Conservation (phyloP, 768 basidiomycete species). For the Vishniacozyma victoriae region DNA sequence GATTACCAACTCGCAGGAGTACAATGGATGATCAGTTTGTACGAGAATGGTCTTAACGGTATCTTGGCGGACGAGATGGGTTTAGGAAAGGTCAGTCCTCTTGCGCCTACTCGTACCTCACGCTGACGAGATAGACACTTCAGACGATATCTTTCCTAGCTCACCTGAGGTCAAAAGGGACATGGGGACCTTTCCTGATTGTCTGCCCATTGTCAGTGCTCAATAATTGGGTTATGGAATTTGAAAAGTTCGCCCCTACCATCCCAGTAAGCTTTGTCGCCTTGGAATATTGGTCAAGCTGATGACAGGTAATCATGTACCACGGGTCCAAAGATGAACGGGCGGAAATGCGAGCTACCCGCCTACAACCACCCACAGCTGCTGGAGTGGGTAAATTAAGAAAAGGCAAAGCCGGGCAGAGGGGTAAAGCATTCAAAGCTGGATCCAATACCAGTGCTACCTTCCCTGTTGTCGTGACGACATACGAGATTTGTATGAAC, state of each 20-base stretch:
- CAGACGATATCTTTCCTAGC: conserved; percentile 94
- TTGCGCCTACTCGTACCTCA: not conserved
- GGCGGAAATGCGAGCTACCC: conserved; percentile 64
- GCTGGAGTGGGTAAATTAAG: conserved; percentile 32
- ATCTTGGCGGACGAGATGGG: conserved; percentile 88
- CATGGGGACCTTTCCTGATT: conserved; percentile 71
- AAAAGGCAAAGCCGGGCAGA: conserved; percentile 25
- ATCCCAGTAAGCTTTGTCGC: conserved; percentile 51
- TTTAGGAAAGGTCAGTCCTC: conserved; percentile 55
- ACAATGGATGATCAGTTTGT: conserved; percentile 87
- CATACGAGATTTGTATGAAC: conserved; percentile 86
- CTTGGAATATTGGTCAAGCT: not conserved
- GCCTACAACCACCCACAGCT: conserved; percentile 50
- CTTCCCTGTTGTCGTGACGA: conserved; percentile 82
- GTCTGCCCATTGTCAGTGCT: conserved; percentile 91
- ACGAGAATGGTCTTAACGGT: conserved; percentile 56
- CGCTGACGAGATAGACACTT: conserved; percentile 59
- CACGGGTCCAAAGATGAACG: conserved; percentile 79
- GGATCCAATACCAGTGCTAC: conserved; percentile 46
- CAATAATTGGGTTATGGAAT: conserved; percentile 86
- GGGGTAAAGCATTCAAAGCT: conserved; percentile 22
- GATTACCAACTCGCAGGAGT: conserved; percentile 89
- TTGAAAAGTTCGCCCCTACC: conserved; percentile 70
- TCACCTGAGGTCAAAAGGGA: conserved; percentile 70
- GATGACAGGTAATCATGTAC: conserved; percentile 71